Conservation (phyloP, 2,329 filamentous ascomycete species). For the Xylariaceae sp. region DNA sequence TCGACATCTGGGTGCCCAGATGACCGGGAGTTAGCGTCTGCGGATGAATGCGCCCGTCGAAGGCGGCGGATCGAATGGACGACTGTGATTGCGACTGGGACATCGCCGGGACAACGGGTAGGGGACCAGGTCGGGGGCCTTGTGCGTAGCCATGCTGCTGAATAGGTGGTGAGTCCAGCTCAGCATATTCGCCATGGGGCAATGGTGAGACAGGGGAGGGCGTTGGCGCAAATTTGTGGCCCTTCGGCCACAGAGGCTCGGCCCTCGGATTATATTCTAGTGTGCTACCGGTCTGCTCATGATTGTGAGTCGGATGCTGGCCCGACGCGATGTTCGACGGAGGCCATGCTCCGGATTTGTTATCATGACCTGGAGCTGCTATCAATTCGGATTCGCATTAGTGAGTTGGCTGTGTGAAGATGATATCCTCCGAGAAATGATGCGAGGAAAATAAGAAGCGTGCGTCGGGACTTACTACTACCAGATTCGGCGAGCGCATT, state of each 20-base stretch:
- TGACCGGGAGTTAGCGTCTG: slow-evolving; percentile 17
- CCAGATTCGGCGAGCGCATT: slow-evolving; percentile 42
- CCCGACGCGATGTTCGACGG: no score
- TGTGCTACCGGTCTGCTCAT: no score
- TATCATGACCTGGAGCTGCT: no score
- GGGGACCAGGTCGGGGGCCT: background rate
- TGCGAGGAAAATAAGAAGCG: background rate
- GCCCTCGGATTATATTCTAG: no score
- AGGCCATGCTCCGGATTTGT: no score
- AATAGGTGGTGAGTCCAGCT: background rate
- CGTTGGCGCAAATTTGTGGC: no score
- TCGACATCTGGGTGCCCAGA: slow-evolving; percentile 13
- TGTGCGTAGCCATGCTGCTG: background rate
- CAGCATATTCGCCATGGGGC: no score
- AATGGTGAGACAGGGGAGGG: no score
- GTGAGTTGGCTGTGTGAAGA: background rate
- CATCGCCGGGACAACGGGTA: no score
- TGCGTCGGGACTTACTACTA: slow-evolving; percentile 34
- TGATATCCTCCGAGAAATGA: background rate
- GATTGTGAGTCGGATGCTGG: no score
- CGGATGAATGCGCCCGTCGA: slow-evolving; percentile 10
- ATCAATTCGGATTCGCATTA: no score
- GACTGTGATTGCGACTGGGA: background rate
- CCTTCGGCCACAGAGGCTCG: no score
- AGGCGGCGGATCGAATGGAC: background rate